A percentile compares a stretch with the other conserved stretches of the same genome.
Evolutionary conservation across 2,329 filamentous ascomycete species (phyloP).

Genomic region (Scedosporium dehoogii): DNA sequence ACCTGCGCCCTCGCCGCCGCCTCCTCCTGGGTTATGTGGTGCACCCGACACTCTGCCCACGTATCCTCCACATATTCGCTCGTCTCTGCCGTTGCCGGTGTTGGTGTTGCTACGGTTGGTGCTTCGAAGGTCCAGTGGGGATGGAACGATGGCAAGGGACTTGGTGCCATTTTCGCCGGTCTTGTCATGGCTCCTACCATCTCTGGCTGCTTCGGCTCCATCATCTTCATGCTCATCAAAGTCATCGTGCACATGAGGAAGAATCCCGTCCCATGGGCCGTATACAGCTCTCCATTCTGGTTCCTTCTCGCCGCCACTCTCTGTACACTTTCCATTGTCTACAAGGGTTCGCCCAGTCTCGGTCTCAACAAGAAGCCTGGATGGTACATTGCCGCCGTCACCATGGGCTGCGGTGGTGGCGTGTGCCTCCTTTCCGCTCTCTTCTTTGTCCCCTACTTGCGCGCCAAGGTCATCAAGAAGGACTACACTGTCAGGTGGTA

Average conservation of each 20-base stretch:
- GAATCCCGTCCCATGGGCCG: slow-evolving; percentile 62
- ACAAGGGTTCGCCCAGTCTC: slow-evolving; percentile 67
- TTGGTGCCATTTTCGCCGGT: slow-evolving; percentile 63
- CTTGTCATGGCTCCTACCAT: slow-evolving; percentile 62
- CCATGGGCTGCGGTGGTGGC: slow-evolving; percentile 52
- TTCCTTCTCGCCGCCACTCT: slow-evolving; percentile 68
- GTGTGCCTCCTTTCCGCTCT: slow-evolving; percentile 49
- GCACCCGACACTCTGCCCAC: slow-evolving; percentile 62
- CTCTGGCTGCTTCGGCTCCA: slow-evolving; percentile 52
- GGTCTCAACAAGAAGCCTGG: slow-evolving; percentile 54
- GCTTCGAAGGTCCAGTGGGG: slow-evolving; percentile 56
- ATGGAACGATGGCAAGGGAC: slow-evolving; percentile 58
- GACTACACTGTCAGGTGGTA: slow-evolving; percentile 56
- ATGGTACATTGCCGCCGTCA: slow-evolving; percentile 58
- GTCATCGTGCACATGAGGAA: slow-evolving; percentile 59
- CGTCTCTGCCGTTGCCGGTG: slow-evolving; percentile 58
- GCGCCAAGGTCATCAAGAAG: slow-evolving; percentile 58
- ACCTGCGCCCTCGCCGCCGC: slow-evolving; percentile 55
- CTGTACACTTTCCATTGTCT: slow-evolving; percentile 68
- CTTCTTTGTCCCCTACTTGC: slow-evolving; percentile 65
- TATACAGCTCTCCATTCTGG: slow-evolving; percentile 65
- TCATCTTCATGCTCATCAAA: slow-evolving; percentile 67
- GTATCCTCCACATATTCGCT: slow-evolving; percentile 66
- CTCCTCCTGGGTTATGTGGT: slow-evolving; percentile 72
- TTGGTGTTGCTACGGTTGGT: slow-evolving; percentile 58